Base-by-base conservation (phyloP, 495 filamentous ascomycete species). In the Penicillium canescens region DNA sequence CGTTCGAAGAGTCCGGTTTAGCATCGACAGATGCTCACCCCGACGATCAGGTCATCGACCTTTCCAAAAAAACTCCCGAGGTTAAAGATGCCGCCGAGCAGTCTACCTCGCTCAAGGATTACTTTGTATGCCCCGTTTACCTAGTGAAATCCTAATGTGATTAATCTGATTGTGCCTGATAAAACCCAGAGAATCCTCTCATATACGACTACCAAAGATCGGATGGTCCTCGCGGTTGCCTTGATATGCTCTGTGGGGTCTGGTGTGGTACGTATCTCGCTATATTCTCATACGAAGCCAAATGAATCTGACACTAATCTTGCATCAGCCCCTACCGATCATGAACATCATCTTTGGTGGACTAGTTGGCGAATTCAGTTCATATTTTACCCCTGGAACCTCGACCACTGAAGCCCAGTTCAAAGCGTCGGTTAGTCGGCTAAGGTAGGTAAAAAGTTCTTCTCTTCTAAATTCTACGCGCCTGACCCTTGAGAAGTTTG, bases 311-410 rank as follows among this genome's bases (percentile, higher is more conserved):
- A 42, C 4, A 28, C 42, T 24, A 52, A 33, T n/a, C 9, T 11
- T 16, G 7, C 5, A 31, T n/a, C 21, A 69, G 66, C 56, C 73
- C 3, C 51, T 78, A 8, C 77, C 77, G 5, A 50, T 80, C 8
- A 77, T 78, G 75, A 77, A 69, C 37, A 71, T 79, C 41, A 51
- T 80, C 11, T 77, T 80, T 51, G 74, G 77, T 13, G 54, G 59
- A n/a, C 68, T 76, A 24, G 73, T 75, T 12, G 69, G 68, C 6
- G 52, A 65, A n/a, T 77, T 75, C 49, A 70, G 47, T 23, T 35
- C 23, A 9, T 75, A 69, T 43, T 70, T 69, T 37, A 51, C 50
- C 1, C 65, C 66, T 1, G 62, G 55, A 6, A 41, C 55, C 9
- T 50, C 53, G 0, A 56, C 47, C 9, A 69, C 65, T 5, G 56